Percentiles rank a stretch among this genome's conserved stretches.
Evolutionary conservation across 257 asterid genomes (phyloP).

Genomic region (Fraxinus excelsior): DNA sequence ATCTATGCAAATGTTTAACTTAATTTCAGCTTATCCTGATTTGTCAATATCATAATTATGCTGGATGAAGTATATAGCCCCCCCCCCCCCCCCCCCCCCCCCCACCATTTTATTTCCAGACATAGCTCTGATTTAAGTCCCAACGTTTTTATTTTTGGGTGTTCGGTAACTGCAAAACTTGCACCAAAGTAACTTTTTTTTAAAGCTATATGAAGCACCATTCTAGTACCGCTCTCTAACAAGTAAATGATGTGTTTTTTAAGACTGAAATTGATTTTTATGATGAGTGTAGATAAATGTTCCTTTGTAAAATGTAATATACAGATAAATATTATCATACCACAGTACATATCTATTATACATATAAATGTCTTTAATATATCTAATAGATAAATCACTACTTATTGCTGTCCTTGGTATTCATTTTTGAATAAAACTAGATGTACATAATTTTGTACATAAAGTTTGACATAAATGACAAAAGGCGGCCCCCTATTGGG

Average conservation of each 20-base stretch:
- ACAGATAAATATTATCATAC: not conserved
- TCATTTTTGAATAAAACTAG: too few relatives aligned
- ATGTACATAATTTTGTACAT: too few relatives aligned
- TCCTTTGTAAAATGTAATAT: not conserved
- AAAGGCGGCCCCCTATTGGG: too few relatives aligned
- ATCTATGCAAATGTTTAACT: constrained; percentile 5
- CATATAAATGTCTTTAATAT: not conserved
- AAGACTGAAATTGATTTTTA: not conserved
- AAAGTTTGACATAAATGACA: too few relatives aligned
- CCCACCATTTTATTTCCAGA: too few relatives aligned
- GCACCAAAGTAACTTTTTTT: too few relatives aligned
- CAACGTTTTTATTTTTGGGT: not conserved
- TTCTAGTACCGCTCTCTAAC: too few relatives aligned
- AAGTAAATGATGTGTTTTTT: not conserved
- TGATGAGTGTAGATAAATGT: not conserved
- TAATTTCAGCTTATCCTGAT: constrained; percentile 15
- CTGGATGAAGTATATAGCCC: too few relatives aligned
- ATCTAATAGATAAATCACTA: not conserved
- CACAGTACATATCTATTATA: not conserved
- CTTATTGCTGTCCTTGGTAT: not conserved
- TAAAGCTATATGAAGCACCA: not conserved
- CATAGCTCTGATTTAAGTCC: not conserved
- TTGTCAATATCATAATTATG: constrained; percentile 1
- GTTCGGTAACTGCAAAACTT: not conserved
- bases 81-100: too few relatives aligned